Percentiles rank a stretch among this genome's conserved stretches.
Conservation (phyloP, 2,329 filamentous ascomycete species). For the Verticillium longisporum region DNA sequence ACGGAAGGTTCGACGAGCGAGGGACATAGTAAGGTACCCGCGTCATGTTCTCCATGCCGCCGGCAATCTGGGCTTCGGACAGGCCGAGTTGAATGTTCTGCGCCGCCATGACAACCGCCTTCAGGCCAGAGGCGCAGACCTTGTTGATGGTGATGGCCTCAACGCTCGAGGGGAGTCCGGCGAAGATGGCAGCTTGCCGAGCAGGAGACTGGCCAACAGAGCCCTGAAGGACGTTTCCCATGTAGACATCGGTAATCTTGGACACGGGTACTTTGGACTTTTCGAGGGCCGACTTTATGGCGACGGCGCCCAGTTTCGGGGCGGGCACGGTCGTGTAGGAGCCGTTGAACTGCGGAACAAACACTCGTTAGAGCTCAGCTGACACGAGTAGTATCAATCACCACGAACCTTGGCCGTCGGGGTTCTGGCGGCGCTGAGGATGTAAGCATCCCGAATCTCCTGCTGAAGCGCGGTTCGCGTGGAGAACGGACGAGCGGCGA, state of each 20-base stretch:
- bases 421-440: constrained; percentile 82
- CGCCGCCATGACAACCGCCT: constrained; percentile 83
- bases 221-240: constrained; percentile 90
- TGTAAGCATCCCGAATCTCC: constrained; percentile 88
- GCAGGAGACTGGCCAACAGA: constrained; percentile 85
- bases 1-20: constrained; percentile 71
- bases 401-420: constrained; percentile 72
- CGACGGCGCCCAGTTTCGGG: constrained; percentile 80
- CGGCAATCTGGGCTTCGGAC: constrained; percentile 81
- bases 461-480: constrained; percentile 36
- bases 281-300: constrained; percentile 83
- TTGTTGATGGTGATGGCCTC: constrained; percentile 97
- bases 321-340: constrained; percentile 77
- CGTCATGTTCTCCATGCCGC: constrained; percentile 98
- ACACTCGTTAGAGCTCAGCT: constrained; percentile 3
- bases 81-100: constrained; percentile 92
- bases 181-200: constrained; percentile 82
- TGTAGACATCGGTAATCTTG: constrained; percentile 88
- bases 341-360: constrained; percentile 75
- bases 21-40: constrained; percentile 86
- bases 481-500: constrained; percentile 40
- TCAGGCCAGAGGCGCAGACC: constrained; percentile 92
- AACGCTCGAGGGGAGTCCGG: constrained; percentile 71
- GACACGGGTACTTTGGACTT: constrained; percentile 77
- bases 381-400: neutral